Conservation (phyloP, 2,329 filamentous ascomycete species). For the Graphium sp. region DNA sequence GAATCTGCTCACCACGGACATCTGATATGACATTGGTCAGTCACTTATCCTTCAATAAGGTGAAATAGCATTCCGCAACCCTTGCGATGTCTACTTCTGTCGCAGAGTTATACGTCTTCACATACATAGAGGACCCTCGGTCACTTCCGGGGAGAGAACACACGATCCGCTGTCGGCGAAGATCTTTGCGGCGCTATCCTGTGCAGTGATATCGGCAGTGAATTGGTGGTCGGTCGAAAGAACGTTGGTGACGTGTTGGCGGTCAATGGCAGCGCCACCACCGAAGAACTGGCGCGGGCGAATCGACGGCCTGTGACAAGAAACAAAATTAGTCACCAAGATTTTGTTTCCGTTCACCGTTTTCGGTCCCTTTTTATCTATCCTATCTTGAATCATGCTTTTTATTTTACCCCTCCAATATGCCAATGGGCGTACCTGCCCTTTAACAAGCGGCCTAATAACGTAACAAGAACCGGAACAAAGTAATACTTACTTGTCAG, state of each 20-base stretch:
- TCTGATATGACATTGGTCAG: slow-evolving; percentile 1
- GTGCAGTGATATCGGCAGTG: slow-evolving; percentile 12
- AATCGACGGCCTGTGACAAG: slow-evolving; percentile 6
- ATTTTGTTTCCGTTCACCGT: neutral
- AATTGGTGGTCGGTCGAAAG: slow-evolving; percentile 20
- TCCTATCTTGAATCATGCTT: neutral
- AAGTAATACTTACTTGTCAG: slow-evolving; percentile 4
- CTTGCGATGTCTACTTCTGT: too few relatives aligned
- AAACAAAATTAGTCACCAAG: neutral
- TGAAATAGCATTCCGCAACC: too few relatives aligned
- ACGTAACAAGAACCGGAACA: neutral
- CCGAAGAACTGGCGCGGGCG: slow-evolving; percentile 4
- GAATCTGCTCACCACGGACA: slow-evolving; percentile 8
- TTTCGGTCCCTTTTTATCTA: neutral
- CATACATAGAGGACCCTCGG: slow-evolving; percentile 28
- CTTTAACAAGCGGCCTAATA: neutral
- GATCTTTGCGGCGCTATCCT: slow-evolving; percentile 14
- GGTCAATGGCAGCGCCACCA: slow-evolving; percentile 2
- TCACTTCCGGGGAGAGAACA: slow-evolving; percentile 29
- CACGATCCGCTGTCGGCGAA: slow-evolving; percentile 24
- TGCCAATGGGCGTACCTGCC: neutral
- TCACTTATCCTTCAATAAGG: neutral
- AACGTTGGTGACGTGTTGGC: slow-evolving; percentile 4
- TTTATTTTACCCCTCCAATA: neutral
- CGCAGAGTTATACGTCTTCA: too few relatives aligned